Base-by-base conservation (phyloP, 2,329 filamentous ascomycete genomes). In the Colletotrichum aenigma region DNA sequence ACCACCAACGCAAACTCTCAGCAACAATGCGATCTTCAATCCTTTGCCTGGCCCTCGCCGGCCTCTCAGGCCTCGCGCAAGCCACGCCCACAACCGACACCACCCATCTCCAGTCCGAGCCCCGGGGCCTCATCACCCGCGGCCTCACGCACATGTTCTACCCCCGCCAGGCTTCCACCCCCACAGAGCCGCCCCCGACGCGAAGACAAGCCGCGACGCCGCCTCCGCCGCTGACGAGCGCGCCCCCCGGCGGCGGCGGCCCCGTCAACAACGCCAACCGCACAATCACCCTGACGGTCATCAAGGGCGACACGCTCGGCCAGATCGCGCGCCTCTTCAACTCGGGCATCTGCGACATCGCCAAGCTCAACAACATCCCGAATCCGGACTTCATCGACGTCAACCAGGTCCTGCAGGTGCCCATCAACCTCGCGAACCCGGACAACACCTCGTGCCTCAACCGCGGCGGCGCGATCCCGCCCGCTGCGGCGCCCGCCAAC, bases 301-400 rank as follows among this genome's bases (percentile, higher is more conserved):
- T 43, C 6, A 3, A 18, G 26, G 73, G 70, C 18, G 73, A 75
- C 64, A 75, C 73, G 2, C 56, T 75, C 15, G 64, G 70, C 56
- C 70, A 75, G 56, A 24, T 73, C 56, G 64, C 73, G 43, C 64
- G 18, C 4, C 70, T 73, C 9, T 9, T 75, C 15, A 75, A 75
- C 73, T 75, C 73, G 56, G 73, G 73, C 61, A 75, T 75, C 21
- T 75, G 73, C 73, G 32, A 75, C 32, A 75, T 75, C 69, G 73
- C 73, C 26, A 64, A 67, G 43, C 56, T 65, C 56, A 75, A 73
- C 64, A 73, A 67, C 9, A 34, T 75, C 16, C 21, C 69, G 18
- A 48, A 75, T 70, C 73, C 73, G 16, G 64, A 75, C 32, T 52
- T 73, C 12, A 75, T 75, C 64, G 26, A 30, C 3, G 21, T 65